Evolutionary conservation across 1,284 basidiomycete genomes (phyloP).

Genomic region (Ustilago sp.): DNA sequence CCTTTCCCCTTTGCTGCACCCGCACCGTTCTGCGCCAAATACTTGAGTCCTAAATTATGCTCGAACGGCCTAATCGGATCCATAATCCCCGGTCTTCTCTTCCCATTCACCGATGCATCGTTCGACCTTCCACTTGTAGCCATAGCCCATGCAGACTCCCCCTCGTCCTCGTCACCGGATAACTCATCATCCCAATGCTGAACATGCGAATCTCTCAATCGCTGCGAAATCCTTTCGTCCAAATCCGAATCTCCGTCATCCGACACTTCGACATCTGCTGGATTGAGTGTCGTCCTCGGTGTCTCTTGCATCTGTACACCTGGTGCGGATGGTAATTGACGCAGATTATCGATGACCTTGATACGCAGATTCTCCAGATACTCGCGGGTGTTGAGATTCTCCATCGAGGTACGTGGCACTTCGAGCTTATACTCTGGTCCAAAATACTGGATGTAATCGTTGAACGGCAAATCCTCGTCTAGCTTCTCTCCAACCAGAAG

Average conservation of each 20-base stretch:
- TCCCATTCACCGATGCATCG: conserved; percentile 1
- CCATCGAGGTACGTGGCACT: conserved; percentile 91
- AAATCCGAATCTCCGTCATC: conserved; percentile 69
- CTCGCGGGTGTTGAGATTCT: conserved; percentile 87
- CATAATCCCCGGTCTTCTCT: conserved; percentile 41
- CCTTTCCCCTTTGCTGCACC: conserved; percentile 41
- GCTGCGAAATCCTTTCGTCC: conserved; percentile 68
- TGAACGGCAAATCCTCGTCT: conserved; percentile 84
- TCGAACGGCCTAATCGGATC: conserved; percentile 39
- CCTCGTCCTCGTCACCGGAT: conserved; percentile 57
- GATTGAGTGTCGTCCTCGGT: conserved; percentile 73
- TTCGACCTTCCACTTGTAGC: conserved; percentile 24
- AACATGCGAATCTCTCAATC: conserved; percentile 62
- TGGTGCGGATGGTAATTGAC: conserved; percentile 82
- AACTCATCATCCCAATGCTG: conserved; percentile 63
- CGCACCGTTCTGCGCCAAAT: conserved; percentile 41
- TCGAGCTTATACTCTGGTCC: conserved; percentile 94
- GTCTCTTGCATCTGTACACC: conserved; percentile 88
- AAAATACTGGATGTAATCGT: conserved; percentile 97
- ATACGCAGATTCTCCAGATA: conserved; percentile 83
- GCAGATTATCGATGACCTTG: conserved; percentile 82
- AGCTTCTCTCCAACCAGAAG: conserved; percentile 90
- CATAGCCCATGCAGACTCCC: conserved; percentile 20
- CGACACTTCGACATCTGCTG: conserved; percentile 73
- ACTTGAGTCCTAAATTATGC: conserved; percentile 46